Evolutionary conservation across 2,329 filamentous ascomycete species (phyloP).

Genomic region (Phaeosphaeriaceae sp.): DNA sequence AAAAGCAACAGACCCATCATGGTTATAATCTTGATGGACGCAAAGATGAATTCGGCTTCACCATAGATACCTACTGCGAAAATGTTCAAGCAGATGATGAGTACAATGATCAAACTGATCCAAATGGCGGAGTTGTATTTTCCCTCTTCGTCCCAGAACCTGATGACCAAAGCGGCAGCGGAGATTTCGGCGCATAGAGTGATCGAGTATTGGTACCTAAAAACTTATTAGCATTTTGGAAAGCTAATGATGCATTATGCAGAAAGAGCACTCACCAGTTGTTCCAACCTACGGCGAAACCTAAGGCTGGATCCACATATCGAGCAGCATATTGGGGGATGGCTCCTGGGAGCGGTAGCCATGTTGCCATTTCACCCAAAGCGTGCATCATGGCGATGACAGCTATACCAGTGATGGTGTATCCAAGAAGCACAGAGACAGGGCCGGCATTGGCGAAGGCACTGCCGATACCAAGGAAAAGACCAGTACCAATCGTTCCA

Average conservation of each 20-base stretch:
- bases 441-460: conserved; percentile 44
- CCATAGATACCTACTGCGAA: conserved; percentile 49
- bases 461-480: conserved; percentile 44
- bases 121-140: conserved; percentile 42
- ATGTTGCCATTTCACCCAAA: conserved; percentile 53
- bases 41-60: conserved; percentile 58
- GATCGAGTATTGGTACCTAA: conserved; percentile 41
- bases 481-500: conserved; percentile 58
- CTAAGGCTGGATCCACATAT: conserved; percentile 57
- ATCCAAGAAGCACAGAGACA: conserved; percentile 46
- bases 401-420: conserved; percentile 43
- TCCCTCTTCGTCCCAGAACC: conserved; percentile 42
- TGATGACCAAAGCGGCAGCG: conserved; percentile 41
- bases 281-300: conserved; percentile 31
- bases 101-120: conserved; percentile 45
- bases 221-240: neutral
- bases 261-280: conserved; percentile 10
- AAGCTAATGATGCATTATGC: neutral
- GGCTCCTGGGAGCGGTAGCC: conserved; percentile 49
- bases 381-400: conserved; percentile 51
- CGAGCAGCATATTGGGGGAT: conserved; percentile 46
- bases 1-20: conserved; percentile 41
- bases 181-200: conserved; percentile 47
- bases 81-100: conserved; percentile 44
- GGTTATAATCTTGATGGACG: conserved; percentile 56